Conservation (phyloP, 352 stramenopile genomes). For the Thalassiosira allenii region DNA sequence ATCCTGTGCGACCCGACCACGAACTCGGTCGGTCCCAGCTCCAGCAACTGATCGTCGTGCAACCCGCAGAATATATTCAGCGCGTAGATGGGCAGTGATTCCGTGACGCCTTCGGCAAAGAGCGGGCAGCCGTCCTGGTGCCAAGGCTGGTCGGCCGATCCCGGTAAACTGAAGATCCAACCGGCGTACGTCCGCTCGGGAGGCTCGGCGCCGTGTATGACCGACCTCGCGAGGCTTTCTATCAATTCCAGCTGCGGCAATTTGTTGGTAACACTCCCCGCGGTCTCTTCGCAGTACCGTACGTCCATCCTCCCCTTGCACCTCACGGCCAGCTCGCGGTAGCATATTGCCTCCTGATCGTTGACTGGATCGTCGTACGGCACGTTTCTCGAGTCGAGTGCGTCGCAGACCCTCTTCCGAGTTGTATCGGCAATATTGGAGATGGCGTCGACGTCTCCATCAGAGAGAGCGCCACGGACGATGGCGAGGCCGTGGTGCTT, state of each 20-base stretch:
- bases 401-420: background rate
- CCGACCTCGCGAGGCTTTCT: background rate
- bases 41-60: slow-evolving; percentile 39
- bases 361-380: slow-evolving; percentile 4
- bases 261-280: background rate
- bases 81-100: slow-evolving; percentile 56
- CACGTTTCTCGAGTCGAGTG: background rate
- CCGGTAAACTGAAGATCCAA: slow-evolving; percentile 62
- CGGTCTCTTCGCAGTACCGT: slow-evolving; percentile 22
- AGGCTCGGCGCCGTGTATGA: slow-evolving; percentile 24
- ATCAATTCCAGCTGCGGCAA: background rate
- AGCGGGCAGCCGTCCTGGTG: slow-evolving; percentile 67
- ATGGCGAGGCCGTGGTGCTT: slow-evolving; percentile 27
- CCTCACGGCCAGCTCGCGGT: slow-evolving; percentile 50
- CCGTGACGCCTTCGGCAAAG: slow-evolving; percentile 41
- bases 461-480: slow-evolving; percentile 16
- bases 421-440: slow-evolving; percentile 12
- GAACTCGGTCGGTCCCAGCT: slow-evolving; percentile 71
- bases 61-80: slow-evolving; percentile 71
- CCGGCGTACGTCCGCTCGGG: slow-evolving; percentile 64
- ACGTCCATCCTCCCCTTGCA: slow-evolving; percentile 57
- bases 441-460: slow-evolving; percentile 15
- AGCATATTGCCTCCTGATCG: slow-evolving; percentile 19
- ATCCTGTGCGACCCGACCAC: slow-evolving; percentile 35
- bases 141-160: slow-evolving; percentile 64